Base-by-base conservation (phyloP, 805 yeast species). In the Komagataella mondaviorum region DNA sequence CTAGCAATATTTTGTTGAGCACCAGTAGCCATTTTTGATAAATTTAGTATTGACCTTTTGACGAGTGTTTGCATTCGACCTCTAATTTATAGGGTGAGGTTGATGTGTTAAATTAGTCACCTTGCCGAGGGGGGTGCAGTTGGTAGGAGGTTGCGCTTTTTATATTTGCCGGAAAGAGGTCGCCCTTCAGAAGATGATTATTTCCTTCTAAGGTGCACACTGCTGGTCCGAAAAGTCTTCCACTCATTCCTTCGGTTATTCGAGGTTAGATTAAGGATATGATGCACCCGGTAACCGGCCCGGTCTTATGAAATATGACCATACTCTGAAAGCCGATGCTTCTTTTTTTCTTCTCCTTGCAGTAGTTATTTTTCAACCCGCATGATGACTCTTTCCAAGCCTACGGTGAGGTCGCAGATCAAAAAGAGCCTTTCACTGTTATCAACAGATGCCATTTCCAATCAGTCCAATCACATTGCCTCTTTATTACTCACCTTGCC, bases 401-500 rank as follows among this genome's bases (percentile, higher is more conserved):
- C 43, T n/a, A n/a, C 47, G 8, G 46, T 54, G 20, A 45, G 56
- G 30, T 8, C 30, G 10, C 45, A 51, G 17, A 46, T 52, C 16
- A 52, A 51, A 23, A 49, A 30, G 4, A 23, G n/a, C n/a, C 43
- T 54, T 6, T 6, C 18, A 6, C 24, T 39, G 6, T 24, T 55
- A 3, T 16, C 43, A 12, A 46, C 48, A 16, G 51, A 51, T 16
- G n/a, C 47, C 16, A 36, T 53, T 2, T 18, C 10, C 3, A 30
- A 24, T 39, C 57, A 55, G 50, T 55, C 55, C 14, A 45, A 45
- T 14, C 47, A 51, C 10, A 62, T 70, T 3, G 53, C 54, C 7
- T 48, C 55, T 1, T 52, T 55, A 10, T 46, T 72, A n/a, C 18
- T 54, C 20, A 44, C 54, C 2, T 51, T 57, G 39, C 66, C 70